phyloP scores from a whole-genome alignment of 2,329 filamentous ascomycete genomes.

The Xylaria sp. region DNA sequence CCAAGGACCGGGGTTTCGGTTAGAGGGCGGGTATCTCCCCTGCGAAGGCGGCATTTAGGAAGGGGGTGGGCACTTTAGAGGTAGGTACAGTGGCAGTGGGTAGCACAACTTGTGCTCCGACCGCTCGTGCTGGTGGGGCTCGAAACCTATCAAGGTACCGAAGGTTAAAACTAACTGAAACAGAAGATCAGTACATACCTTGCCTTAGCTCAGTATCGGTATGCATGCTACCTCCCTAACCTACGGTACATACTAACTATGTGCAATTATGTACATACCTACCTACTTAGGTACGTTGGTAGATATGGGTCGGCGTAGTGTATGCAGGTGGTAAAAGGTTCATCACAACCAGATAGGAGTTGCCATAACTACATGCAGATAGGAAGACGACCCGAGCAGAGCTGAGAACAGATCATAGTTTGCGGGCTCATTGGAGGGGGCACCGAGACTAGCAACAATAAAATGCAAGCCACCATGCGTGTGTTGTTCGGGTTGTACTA shows the following conservation, averaged over 20 bases:
- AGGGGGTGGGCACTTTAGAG: background rate
- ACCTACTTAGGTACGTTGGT: too few relatives aligned
- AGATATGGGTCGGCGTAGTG: background rate
- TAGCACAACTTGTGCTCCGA: background rate
- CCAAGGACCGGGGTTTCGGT: conserved; percentile 4
- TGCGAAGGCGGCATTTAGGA: background rate
- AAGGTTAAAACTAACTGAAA: background rate
- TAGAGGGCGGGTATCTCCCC: conserved; percentile 11
- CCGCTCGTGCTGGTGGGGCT: background rate
- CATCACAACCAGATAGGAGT: too few relatives aligned
- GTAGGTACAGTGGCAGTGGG: background rate
- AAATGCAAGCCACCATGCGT: conserved; percentile 12
- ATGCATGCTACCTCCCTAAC: too few relatives aligned
- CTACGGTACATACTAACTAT: too few relatives aligned
- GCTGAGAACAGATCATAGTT: background rate
- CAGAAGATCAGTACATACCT: background rate
- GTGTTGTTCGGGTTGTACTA: conserved; percentile 2
- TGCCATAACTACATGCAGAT: background rate
- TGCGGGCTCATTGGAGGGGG: background rate
- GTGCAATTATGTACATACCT: too few relatives aligned
- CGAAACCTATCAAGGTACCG: background rate
- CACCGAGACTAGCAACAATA: background rate
- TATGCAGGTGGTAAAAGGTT: background rate
- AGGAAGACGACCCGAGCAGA: background rate
- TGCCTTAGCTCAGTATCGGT: too few relatives aligned